Conservation (phyloP, 1,284 basidiomycete genomes). For the Leccinum griseonigrum region DNA sequence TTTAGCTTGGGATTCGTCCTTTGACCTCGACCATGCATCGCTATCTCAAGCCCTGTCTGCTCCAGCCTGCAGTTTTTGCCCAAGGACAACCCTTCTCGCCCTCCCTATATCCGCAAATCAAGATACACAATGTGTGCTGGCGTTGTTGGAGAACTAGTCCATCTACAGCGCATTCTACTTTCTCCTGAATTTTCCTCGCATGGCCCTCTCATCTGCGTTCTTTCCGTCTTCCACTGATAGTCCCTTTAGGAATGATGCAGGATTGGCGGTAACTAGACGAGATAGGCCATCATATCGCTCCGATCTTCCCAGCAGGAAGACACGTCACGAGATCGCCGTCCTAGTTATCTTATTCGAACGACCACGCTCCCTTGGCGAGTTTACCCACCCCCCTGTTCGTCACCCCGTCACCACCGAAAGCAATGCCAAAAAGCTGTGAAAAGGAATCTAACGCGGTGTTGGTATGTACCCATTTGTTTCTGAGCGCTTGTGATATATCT, state of each 20-base stretch:
- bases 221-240: not conserved
- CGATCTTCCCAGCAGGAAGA: not conserved
- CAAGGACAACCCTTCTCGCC: not conserved
- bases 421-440: not conserved
- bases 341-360: not conserved
- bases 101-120: not conserved
- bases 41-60: not conserved
- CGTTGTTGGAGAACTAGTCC: not conserved
- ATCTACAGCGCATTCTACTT: not conserved
- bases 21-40: not conserved
- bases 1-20: not conserved
- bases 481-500: not conserved
- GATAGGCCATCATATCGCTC: not conserved
- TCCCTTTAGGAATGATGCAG: not conserved
- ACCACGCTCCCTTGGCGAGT: not conserved
- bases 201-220: constrained; percentile 1
- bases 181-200: constrained; percentile 5
- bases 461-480: not conserved
- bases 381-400: not conserved
- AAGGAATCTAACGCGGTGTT: not conserved
- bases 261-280: constrained; percentile 1
- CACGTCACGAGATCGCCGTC: not conserved
- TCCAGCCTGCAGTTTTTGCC: not conserved
- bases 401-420: not conserved
- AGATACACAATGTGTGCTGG: not conserved